These are phyloP conservation scores for Boletellus deceptivus DNA, from an alignment of 1,284 basidiomycete species.

Conservation along the genomic window DNA sequence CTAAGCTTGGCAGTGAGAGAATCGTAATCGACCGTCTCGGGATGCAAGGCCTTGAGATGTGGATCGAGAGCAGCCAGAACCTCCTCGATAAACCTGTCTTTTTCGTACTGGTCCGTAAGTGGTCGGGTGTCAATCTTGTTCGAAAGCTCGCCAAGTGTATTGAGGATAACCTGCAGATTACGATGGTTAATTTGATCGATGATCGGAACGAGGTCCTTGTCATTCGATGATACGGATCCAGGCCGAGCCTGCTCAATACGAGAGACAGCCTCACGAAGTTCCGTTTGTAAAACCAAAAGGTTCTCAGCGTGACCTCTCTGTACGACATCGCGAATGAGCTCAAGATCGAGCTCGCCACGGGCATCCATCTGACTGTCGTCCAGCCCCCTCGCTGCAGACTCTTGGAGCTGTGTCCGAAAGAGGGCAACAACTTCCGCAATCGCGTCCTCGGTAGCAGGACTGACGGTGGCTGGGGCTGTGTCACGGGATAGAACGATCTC, in stretches of 20 bases:
- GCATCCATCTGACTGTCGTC: constrained; percentile 71
- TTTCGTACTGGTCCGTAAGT: constrained; percentile 42
- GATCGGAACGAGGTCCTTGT: constrained; percentile 36
- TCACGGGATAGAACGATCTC: constrained; percentile 36
- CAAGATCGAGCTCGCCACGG: constrained; percentile 72
- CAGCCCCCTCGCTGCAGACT: constrained; percentile 53
- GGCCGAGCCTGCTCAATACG: constrained; percentile 35
- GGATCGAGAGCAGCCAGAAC: constrained; percentile 62
- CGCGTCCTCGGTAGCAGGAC: constrained; percentile 52
- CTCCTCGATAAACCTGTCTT: constrained; percentile 56
- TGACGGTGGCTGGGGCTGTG: constrained; percentile 31
- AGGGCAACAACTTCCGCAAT: constrained; percentile 65
- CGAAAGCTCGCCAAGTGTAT: constrained; percentile 59
- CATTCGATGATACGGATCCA: constrained; percentile 16
- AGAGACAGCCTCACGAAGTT: constrained; percentile 48
- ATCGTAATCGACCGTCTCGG: constrained; percentile 74
- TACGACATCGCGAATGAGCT: constrained; percentile 67
- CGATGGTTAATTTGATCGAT: constrained; percentile 58
- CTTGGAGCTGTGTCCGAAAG: constrained; percentile 64
- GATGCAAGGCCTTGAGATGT: constrained; percentile 52
- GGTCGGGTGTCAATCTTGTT: constrained; percentile 53
- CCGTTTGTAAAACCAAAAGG: constrained; percentile 53
- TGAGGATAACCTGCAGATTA: constrained; percentile 56
- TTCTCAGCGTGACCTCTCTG: constrained; percentile 65
- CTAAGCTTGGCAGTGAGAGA: constrained; percentile 67